phyloP scores from a whole-genome alignment of 2,329 filamentous ascomycete genomes.

The Calonectria pauciramosa region DNA sequence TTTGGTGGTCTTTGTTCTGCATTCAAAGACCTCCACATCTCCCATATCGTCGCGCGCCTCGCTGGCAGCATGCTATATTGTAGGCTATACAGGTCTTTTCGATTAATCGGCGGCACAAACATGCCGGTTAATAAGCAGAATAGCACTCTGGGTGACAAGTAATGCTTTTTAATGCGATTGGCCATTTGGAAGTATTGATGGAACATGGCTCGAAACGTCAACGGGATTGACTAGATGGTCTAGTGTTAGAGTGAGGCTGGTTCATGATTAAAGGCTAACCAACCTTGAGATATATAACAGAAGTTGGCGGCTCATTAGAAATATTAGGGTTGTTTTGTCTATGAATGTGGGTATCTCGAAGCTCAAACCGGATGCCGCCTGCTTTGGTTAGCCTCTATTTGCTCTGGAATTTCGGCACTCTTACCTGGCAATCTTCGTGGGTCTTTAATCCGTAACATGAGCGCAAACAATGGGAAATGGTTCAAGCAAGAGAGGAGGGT shows the following conservation, averaged over 20 bases:
- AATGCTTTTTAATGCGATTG: conserved; percentile 93
- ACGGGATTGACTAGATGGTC: conserved; percentile 79
- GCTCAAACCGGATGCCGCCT: conserved; percentile 86
- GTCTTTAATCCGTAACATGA: conserved; percentile 97
- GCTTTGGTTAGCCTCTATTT: conserved; percentile 17
- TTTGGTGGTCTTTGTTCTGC: conserved; percentile 61
- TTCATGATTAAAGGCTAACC: conserved; percentile 25
- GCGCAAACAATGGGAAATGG: conserved; percentile 95
- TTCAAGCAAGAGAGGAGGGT: conserved; percentile 94
- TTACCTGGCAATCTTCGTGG: conserved; percentile 86
- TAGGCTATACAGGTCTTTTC: conserved; percentile 93
- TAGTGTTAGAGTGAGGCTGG: conserved; percentile 2
- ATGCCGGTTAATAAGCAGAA: conserved; percentile 90
- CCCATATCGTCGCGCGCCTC: conserved; percentile 80
- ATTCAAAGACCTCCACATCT: conserved; percentile 86
- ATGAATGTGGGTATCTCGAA: conserved; percentile 78
- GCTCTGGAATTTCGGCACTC: conserved; percentile 31
- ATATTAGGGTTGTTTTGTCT: conserved; percentile 56
- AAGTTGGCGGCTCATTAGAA: conserved; percentile 71
- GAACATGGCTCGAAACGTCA: conserved; percentile 95
- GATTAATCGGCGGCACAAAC: conserved; percentile 94
- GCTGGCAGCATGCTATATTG: conserved; percentile 98
- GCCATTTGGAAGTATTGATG: conserved; percentile 97
- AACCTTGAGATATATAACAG: conserved; percentile 90
- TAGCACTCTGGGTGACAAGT: conserved; percentile 89